A percentile compares a stretch with the other conserved stretches of the same genome.
Evolutionary conservation across 1,284 basidiomycete genomes (phyloP).

Genomic region (Bjerkandera adusta): DNA sequence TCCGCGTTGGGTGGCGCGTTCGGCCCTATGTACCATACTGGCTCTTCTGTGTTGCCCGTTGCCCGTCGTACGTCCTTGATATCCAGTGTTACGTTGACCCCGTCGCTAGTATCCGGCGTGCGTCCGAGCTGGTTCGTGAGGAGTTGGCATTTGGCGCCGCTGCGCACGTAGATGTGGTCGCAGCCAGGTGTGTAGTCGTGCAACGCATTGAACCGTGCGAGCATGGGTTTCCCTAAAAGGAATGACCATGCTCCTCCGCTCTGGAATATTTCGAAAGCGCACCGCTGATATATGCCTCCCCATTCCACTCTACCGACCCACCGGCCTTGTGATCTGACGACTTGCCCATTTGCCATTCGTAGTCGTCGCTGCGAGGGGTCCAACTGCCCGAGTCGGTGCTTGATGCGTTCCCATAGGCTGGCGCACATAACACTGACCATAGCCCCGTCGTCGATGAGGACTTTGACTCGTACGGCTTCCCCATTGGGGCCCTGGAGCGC

Average conservation of each 20-base stretch:
- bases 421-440: conserved; percentile 28
- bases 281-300: conserved; percentile 13
- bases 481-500: conserved; percentile 5
- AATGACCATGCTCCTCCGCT: conserved; percentile 31
- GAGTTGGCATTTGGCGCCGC: background rate
- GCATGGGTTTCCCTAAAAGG: conserved; percentile 32
- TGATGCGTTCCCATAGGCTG: conserved; percentile 17
- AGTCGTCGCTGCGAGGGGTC: conserved; percentile 18
- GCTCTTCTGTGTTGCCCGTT: conserved; percentile 18
- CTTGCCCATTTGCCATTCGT: conserved; percentile 29
- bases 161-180: conserved; percentile 18
- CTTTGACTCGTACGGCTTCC: conserved; percentile 10
- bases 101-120: background rate
- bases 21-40: background rate
- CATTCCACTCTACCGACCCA: conserved; percentile 27
- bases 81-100: conserved; percentile 1
- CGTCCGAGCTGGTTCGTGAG: background rate
- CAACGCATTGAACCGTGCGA: conserved; percentile 21
- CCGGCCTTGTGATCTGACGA: conserved; percentile 22
- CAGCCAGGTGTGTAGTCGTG: conserved; percentile 29
- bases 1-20: background rate
- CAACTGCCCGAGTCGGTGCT: conserved; percentile 15
- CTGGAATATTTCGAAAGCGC: conserved; percentile 32
- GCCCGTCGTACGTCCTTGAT: conserved; percentile 14
- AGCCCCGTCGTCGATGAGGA: conserved; percentile 29